Percentiles rank a stretch among this genome's conserved stretches.
These are phyloP conservation scores for Marasmius sp. DNA, from an alignment of 1,284 basidiomycete genomes.

Conservation along the genomic window DNA sequence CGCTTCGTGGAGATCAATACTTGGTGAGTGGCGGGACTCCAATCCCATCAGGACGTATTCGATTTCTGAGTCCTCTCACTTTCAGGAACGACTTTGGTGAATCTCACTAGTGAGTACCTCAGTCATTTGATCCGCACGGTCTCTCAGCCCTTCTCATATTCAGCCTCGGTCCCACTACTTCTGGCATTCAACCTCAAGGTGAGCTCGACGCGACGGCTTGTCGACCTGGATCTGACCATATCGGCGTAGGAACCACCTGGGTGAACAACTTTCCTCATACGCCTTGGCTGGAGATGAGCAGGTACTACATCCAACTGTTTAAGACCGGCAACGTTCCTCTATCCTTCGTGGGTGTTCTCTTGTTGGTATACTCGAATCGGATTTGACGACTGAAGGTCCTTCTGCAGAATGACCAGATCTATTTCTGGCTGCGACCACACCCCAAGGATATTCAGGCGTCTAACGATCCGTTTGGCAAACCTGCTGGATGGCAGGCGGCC, in stretches of 20 bases:
- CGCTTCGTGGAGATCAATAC: constrained; percentile 44
- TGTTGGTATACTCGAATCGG: constrained; percentile 26
- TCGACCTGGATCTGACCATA: not conserved
- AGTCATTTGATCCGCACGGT: not conserved
- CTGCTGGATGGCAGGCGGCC: constrained; percentile 43
- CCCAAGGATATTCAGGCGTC: constrained; percentile 43
- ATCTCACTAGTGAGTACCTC: constrained; percentile 34
- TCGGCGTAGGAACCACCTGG: constrained; percentile 30
- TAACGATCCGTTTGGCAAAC: constrained; percentile 34
- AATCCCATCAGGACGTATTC: not conserved
- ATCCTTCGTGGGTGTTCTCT: constrained; percentile 36
- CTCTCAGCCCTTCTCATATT: not conserved
- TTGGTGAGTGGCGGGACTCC: constrained; percentile 27
- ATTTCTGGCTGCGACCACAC: constrained; percentile 64
- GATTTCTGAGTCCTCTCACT: not conserved
- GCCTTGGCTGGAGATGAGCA: constrained; percentile 45
- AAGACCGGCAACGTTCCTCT: constrained; percentile 64
- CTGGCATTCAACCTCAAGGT: constrained; percentile 5
- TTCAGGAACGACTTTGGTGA: constrained; percentile 43
- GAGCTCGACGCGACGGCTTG: not conserved
- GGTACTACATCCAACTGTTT: constrained; percentile 61
- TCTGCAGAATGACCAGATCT: constrained; percentile 49
- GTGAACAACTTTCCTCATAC: constrained; percentile 35
- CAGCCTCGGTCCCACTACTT: constrained; percentile 14
- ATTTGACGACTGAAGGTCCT: not conserved